Percentiles rank a stretch among this genome's conserved stretches.
These are phyloP conservation scores for Leishmania tropica DNA, from an alignment of 208 protist genomes.

Conservation along the genomic window DNA sequence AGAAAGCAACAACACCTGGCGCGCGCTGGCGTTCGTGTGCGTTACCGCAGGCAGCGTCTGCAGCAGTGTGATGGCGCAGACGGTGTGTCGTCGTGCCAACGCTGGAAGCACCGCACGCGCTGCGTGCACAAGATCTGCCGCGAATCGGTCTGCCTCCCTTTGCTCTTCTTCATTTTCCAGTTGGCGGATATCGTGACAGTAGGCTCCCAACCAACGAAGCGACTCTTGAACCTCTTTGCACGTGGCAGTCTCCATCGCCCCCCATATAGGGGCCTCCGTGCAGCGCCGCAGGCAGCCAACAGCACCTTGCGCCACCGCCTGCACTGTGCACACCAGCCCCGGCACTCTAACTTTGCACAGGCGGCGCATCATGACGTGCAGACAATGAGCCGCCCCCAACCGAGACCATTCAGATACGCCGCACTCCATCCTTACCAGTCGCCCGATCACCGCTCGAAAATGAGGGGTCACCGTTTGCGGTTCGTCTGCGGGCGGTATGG, in stretches of 20 bases:
- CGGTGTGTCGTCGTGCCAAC: constrained; percentile 8
- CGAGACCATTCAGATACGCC: neutral
- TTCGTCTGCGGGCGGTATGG: constrained; percentile 9
- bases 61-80: constrained; percentile 11
- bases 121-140: neutral
- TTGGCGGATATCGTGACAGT: neutral
- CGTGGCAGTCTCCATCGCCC: constrained; percentile 14
- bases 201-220: neutral
- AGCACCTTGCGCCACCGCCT: neutral
- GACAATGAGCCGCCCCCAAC: constrained; percentile 11
- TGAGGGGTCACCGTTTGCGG: constrained; percentile 2
- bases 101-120: neutral
- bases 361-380: constrained; percentile 1
- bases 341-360: neutral
- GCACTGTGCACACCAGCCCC: neutral
- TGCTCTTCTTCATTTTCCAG: neutral
- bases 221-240: constrained; percentile 11
- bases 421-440: constrained; percentile 8
- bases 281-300: constrained; percentile 10
- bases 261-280: neutral
- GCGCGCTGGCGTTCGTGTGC: neutral
- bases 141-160: neutral
- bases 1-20: neutral
- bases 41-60: neutral
- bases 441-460: neutral